Base-by-base conservation (phyloP, 352 stramenopile species). In the Globisporangium mamillatum region DNA sequence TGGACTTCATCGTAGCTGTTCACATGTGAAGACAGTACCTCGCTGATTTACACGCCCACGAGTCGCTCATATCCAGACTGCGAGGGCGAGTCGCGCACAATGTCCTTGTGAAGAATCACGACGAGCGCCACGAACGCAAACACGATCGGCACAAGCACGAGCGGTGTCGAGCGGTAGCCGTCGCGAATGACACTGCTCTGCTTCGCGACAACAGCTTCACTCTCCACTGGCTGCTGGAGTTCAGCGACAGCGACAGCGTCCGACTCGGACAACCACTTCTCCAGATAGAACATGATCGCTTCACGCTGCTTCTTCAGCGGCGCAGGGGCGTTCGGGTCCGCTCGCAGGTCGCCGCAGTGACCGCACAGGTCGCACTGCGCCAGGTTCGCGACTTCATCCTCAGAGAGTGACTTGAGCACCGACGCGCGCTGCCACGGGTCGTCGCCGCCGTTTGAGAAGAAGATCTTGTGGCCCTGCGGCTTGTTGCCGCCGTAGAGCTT, bases 401-500 rank as follows among this genome's bases (percentile, higher is more conserved):
- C 76, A 1, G 78, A 75, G 12, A 93, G 63, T 22, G 77, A 85
- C 29, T 84, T 53, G 18, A 88, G 66, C 46, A 96, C 82, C 0
- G 82, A 93, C 9, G 86, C 88, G 29, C 84, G 83, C 69, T 94
- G 86, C 90, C 90, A 97, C 32, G 90, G 90, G 38, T 97, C 90
- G 66, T 97, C 90, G 0, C 73, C 82, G 36, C 83, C 86, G 64
- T 95, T 93, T 25, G 85, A 88, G 60, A 93, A 96, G 70, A 93
- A 95, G 34, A 97, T 84, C 38, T 86, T 90, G 72, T 94, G 83
- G 14, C 79, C 82, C 34, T 77, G 67, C 9, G 90, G 90, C 34
- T 88, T 75, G n/a, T 81, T 76, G 34, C 86, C 90, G 18, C 90
- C 90, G 64, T 93, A 97, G 24, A 85, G 71, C 71, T 91, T 74